Evolutionary conservation across 352 stramenopile species (phyloP).

Genomic region (Phytophthora sp.): DNA sequence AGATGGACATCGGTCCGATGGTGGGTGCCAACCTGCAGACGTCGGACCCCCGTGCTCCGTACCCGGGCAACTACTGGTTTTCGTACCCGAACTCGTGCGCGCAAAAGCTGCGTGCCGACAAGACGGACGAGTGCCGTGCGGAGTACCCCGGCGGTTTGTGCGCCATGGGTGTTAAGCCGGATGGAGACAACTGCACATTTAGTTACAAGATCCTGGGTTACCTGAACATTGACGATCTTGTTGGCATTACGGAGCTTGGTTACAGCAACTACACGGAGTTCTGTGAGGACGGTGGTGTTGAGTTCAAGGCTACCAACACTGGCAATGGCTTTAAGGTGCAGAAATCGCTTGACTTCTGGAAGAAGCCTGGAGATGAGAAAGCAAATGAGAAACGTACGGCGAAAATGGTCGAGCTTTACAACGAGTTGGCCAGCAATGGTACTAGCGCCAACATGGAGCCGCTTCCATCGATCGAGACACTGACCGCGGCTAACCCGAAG

Average conservation of each 20-base stretch:
- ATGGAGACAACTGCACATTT: constrained; percentile 60
- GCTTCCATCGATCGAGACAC: constrained; percentile 39
- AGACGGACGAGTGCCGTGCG: constrained; percentile 49
- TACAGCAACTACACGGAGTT: constrained; percentile 53
- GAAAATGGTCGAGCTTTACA: constrained; percentile 65
- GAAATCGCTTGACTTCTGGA: constrained; percentile 63
- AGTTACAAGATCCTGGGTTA: constrained; percentile 65
- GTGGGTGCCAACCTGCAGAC: constrained; percentile 52
- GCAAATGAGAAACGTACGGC: constrained; percentile 52
- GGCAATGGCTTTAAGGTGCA: constrained; percentile 44
- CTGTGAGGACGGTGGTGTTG: constrained; percentile 49
- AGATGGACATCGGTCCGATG: constrained; percentile 51
- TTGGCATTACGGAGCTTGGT: constrained; percentile 59
- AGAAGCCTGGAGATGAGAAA: constrained; percentile 44
- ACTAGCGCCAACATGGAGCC: constrained; percentile 47
- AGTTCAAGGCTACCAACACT: constrained; percentile 57
- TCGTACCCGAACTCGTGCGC: constrained; percentile 71
- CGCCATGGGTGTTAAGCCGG: constrained; percentile 41
- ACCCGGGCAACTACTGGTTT: constrained; percentile 77
- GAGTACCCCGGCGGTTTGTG: constrained; percentile 53
- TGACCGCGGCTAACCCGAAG: constrained; percentile 50
- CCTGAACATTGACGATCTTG: constrained; percentile 63
- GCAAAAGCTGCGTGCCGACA: constrained; percentile 47
- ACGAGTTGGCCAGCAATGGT: constrained; percentile 38
- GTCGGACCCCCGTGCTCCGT: constrained; percentile 56